A percentile compares a stretch with the other conserved stretches of the same genome.
phyloP scores from a whole-genome alignment of 73 alveolate genomes.

The Paramecium pentaurelia region DNA sequence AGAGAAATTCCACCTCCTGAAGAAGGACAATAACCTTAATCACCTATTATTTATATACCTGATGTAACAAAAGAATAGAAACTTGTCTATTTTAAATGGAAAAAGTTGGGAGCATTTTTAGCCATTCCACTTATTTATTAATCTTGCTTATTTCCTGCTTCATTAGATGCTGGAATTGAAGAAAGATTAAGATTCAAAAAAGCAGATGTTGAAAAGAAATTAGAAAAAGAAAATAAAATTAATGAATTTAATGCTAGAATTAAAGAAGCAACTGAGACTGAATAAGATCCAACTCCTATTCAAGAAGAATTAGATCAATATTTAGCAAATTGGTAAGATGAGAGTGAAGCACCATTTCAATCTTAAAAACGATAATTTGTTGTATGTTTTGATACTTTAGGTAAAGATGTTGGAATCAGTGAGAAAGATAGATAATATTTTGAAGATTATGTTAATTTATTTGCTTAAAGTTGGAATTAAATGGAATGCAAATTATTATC shows the following conservation, averaged over 20 bases:
- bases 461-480: constrained; percentile 76
- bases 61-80: constrained; percentile 87
- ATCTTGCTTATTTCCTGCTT: constrained; percentile 75
- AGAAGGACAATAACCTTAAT: constrained; percentile 54
- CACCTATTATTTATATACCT: constrained; percentile 71
- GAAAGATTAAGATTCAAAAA: constrained; percentile 76
- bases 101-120: constrained; percentile 87
- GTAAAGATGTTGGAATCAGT: constrained; percentile 81
- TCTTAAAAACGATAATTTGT: constrained; percentile 72
- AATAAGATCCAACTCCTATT: constrained; percentile 76
- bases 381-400: constrained; percentile 90
- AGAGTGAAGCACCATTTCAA: constrained; percentile 73
- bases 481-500: constrained; percentile 75
- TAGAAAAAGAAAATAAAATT: constrained; percentile 64
- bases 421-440: constrained; percentile 76
- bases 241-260: constrained; percentile 64
- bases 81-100: constrained; percentile 84
- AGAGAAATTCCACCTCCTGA: constrained; percentile 56
- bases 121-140: constrained; percentile 84
- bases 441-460: constrained; percentile 74
- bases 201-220: constrained; percentile 81
- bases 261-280: constrained; percentile 84
- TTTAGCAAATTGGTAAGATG: constrained; percentile 73
- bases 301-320: constrained; percentile 66
- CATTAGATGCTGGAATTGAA: constrained; percentile 83